These are phyloP conservation scores for Trichoderma brevicompactum DNA, from an alignment of 2,329 filamentous ascomycete species.

Conservation along the genomic window DNA sequence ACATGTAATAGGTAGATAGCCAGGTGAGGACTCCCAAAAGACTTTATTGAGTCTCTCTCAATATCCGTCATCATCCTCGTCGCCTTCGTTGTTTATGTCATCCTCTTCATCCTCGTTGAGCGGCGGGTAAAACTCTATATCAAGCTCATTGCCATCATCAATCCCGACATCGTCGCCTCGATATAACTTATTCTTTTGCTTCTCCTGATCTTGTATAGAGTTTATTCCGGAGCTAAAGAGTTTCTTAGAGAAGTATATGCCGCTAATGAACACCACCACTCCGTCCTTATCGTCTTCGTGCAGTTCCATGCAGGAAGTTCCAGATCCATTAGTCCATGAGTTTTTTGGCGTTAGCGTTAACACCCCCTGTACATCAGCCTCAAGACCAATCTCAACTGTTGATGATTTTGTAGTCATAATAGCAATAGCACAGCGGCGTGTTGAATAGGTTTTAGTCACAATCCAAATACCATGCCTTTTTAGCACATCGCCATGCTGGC, in stretches of 20 bases:
- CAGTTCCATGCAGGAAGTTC: slow-evolving; percentile 14
- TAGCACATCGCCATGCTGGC: background rate
- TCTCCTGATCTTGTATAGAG: no score
- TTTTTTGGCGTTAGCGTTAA: background rate
- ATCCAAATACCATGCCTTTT: slow-evolving; percentile 12
- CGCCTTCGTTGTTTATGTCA: no score
- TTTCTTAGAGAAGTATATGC: slow-evolving; percentile 23
- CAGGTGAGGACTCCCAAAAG: no score
- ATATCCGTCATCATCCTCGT: no score
- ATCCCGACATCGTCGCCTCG: no score
- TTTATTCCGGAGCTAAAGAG: background rate
- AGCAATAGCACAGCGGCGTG: slow-evolving; percentile 6
- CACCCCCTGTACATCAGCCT: background rate
- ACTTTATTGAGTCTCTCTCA: no score
- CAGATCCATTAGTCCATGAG: background rate
- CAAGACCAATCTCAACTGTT: slow-evolving; percentile 1
- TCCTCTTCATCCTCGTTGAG: no score
- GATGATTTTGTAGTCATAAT: slow-evolving; percentile 4
- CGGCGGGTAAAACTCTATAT: no score
- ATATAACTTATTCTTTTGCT: no score
- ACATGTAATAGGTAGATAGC: no score
- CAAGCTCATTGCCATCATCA: no score
- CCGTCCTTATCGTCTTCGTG: slow-evolving; percentile 21
- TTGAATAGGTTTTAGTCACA: slow-evolving; percentile 15
- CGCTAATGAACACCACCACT: slow-evolving; percentile 27